phyloP scores from a whole-genome alignment of 129 eudicot species.

The Flaveria sonorensis region DNA sequence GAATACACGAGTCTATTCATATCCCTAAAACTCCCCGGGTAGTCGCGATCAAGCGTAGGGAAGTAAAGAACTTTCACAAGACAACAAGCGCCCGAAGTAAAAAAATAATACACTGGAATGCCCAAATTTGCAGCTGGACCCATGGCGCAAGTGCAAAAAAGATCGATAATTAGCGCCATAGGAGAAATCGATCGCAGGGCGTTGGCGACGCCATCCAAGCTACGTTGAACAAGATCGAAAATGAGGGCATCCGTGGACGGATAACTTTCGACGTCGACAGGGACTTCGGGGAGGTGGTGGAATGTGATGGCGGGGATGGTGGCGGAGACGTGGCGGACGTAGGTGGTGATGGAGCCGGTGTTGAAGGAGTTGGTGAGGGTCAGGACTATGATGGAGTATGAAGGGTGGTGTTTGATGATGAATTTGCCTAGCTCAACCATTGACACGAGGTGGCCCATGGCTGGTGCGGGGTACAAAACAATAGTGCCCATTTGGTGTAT shows the following conservation, averaged over 20 bases:
- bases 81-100: constrained; percentile 37
- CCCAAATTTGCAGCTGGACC: neutral
- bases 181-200: constrained; percentile 31
- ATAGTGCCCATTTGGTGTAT: constrained; percentile 7
- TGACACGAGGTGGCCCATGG: constrained; percentile 50
- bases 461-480: constrained; percentile 44
- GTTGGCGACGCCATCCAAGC: constrained; percentile 28
- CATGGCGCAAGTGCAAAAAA: constrained; percentile 39
- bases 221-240: constrained; percentile 31
- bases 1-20: constrained; percentile 17
- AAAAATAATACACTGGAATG: constrained; percentile 47
- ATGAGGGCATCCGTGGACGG: constrained; percentile 26
- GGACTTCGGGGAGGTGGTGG: constrained; percentile 43
- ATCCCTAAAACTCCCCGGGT: constrained; percentile 36
- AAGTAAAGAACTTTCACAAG: constrained; percentile 28
- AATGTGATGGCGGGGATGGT: constrained; percentile 52
- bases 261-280: constrained; percentile 26
- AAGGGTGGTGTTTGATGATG: constrained; percentile 40
- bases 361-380: constrained; percentile 37
- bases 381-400: constrained; percentile 41
- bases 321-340: constrained; percentile 41
- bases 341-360: constrained; percentile 44
- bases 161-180: constrained; percentile 41
- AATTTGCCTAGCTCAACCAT: constrained; percentile 58
- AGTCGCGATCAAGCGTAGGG: constrained; percentile 19